Evolutionary conservation across 108 stramenopile genomes (phyloP), one percentile per base, ranked within the genome.

Genomic region (Cyclotella distinguenda): DNA sequence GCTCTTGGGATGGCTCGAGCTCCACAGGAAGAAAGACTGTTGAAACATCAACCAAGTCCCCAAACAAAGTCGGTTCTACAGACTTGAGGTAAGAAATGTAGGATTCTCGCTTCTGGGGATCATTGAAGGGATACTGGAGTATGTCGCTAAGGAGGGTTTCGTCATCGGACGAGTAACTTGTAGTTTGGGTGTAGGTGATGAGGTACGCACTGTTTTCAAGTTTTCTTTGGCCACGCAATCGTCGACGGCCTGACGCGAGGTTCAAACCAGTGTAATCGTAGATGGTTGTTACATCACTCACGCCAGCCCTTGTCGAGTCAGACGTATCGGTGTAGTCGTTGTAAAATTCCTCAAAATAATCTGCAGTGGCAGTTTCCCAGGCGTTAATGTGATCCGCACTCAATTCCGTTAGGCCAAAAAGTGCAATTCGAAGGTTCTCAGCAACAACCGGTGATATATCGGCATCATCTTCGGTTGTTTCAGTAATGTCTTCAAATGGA

Each of bases 351-450:
- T 53, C 60, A 45, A 61, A 60, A 19, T 62, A 71, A 12, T 19
- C 5, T 10, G 40, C 28, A 1, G 61, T 71, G 6, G 23, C 2
- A 10, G 33, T 34, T 58, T 75, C 74, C 74, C 74, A 75, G 12
- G 65, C 74, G 5, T 1, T 1, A 5, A 75, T 23, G 9, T 67
- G 66, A 0, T 35, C 52, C 0, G 74, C n/a, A 18, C 44, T 75
- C 45, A 75, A 32, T 5, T 40, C 46, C 6, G 31, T 5, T 43
- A 75, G 38, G 22, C 74, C 74, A 42, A 49, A 75, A 19, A 75
- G 66, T 18, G 74, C 74, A 66, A 75, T 75, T 25, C 74, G 66
- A 21, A 75, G 36, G 42, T 75, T 67, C 9, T 67, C 53, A 10
- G 44, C 60, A 13, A 42, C 58, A 27, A 34, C 66, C 6, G 46